These are phyloP conservation scores for Pyricularia sp. DNA, from an alignment of 2,329 filamentous ascomycete species.

Conservation along the genomic window DNA sequence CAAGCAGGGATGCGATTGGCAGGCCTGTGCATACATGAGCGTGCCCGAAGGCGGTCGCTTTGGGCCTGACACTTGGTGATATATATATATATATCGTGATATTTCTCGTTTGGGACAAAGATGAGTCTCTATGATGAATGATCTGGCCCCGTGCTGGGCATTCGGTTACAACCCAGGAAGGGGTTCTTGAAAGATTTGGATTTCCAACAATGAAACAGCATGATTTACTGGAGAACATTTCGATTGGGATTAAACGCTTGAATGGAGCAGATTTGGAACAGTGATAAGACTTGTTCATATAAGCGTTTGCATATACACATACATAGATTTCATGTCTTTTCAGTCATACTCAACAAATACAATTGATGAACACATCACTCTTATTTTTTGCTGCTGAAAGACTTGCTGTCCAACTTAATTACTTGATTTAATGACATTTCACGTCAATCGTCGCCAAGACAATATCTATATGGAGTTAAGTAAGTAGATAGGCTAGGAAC, in stretches of 20 bases:
- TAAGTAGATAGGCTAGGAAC: background rate
- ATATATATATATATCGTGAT: conserved; percentile 1
- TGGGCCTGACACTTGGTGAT: conserved; percentile 52
- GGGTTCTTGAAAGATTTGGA: background rate
- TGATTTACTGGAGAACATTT: background rate
- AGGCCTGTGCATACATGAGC: conserved; percentile 61
- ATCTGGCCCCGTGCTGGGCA: background rate
- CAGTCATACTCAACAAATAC: background rate
- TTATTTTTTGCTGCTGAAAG: background rate
- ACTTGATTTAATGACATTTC: too few species aligned
- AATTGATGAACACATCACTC: background rate
- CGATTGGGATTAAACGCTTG: background rate
- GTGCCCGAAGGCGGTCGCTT: conserved; percentile 57
- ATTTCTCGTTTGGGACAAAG: background rate
- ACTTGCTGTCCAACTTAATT: too few species aligned
- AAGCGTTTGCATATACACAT: background rate
- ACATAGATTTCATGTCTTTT: background rate
- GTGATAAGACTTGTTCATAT: background rate
- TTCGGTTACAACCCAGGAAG: background rate
- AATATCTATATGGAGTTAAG: background rate
- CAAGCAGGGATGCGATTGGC: conserved; percentile 78
- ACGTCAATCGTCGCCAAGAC: too few species aligned
- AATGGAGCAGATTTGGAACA: background rate
- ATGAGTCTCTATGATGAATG: background rate
- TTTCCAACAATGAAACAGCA: background rate